These are phyloP conservation scores for Pythium rhizo-oryzae DNA, from an alignment of 352 stramenopile species.

Conservation along the genomic window DNA sequence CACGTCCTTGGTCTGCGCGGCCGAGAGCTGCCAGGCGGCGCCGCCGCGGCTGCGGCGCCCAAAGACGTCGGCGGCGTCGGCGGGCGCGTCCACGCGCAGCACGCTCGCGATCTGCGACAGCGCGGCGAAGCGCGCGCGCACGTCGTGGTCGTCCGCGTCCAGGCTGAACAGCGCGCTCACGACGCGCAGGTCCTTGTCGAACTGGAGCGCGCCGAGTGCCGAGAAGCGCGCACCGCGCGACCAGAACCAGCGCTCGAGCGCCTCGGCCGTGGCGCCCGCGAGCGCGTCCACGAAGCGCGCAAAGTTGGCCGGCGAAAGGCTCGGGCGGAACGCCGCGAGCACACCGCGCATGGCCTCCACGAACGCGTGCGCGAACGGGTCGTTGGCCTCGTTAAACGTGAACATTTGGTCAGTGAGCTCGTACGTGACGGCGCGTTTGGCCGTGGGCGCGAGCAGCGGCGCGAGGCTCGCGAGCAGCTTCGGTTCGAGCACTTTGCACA, in stretches of 20 bases:
- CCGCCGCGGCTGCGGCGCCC: slow-evolving; percentile 66
- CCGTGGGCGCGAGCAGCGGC: slow-evolving; percentile 46
- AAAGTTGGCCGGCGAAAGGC: slow-evolving; percentile 66
- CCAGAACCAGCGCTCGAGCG: slow-evolving; percentile 73
- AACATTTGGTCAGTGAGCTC: slow-evolving; percentile 87
- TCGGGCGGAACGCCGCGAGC: slow-evolving; percentile 50
- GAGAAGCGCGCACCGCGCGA: slow-evolving; percentile 63
- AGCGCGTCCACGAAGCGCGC: slow-evolving; percentile 50
- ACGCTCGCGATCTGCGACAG: slow-evolving; percentile 74
- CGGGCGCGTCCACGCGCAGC: slow-evolving; percentile 69
- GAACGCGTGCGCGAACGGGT: slow-evolving; percentile 82
- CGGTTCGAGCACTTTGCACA: slow-evolving; percentile 75
- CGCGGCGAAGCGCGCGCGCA: slow-evolving; percentile 52
- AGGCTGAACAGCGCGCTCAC: slow-evolving; percentile 65
- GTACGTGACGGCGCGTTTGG: slow-evolving; percentile 64
- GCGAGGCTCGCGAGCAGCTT: slow-evolving; percentile 62
- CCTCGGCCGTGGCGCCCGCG: slow-evolving; percentile 41
- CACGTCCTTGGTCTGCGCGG: slow-evolving; percentile 72
- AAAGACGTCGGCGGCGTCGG: slow-evolving; percentile 79
- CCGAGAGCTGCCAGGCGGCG: slow-evolving; percentile 69
- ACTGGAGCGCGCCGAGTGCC: slow-evolving; percentile 82
- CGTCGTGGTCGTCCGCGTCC: slow-evolving; percentile 38
- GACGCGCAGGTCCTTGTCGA: slow-evolving; percentile 86
- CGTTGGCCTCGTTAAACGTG: slow-evolving; percentile 88
- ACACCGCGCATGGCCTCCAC: slow-evolving; percentile 61